Evolutionary conservation across 345 rosid species (phyloP).

Genomic region (Syzygium aqueum): DNA sequence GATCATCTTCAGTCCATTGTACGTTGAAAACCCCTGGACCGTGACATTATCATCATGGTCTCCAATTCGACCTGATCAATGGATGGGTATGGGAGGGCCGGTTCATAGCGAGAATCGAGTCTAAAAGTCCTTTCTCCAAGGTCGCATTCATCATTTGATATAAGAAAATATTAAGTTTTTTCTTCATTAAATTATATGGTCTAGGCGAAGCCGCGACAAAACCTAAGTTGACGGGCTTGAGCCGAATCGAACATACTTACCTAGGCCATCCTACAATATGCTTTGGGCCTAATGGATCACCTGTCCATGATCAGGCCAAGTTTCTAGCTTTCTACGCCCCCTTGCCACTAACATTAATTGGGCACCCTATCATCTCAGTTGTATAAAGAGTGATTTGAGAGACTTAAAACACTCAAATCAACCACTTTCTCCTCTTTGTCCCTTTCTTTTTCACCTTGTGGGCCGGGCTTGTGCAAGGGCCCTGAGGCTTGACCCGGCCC

Average conservation of each 20-base stretch:
- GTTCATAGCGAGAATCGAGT: accelerated
- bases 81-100: background rate
- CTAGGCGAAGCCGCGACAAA: background rate
- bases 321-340: background rate
- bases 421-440: background rate
- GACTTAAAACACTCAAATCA: background rate
- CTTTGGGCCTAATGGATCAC: background rate
- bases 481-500: background rate
- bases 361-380: background rate
- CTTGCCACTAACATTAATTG: background rate
- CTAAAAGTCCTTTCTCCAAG: background rate
- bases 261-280: background rate
- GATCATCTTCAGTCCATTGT: no score
- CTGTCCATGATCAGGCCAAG: background rate
- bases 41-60: background rate
- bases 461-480: background rate
- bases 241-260: background rate
- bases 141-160: background rate
- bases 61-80: background rate
- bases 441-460: no score
- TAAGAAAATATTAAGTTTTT: background rate
- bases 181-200: background rate
- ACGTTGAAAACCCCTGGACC: background rate
- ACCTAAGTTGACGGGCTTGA: background rate
- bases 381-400: background rate